Evolutionary conservation across 2,329 filamentous ascomycete species (phyloP).

Genomic region (Beauveria sp.): DNA sequence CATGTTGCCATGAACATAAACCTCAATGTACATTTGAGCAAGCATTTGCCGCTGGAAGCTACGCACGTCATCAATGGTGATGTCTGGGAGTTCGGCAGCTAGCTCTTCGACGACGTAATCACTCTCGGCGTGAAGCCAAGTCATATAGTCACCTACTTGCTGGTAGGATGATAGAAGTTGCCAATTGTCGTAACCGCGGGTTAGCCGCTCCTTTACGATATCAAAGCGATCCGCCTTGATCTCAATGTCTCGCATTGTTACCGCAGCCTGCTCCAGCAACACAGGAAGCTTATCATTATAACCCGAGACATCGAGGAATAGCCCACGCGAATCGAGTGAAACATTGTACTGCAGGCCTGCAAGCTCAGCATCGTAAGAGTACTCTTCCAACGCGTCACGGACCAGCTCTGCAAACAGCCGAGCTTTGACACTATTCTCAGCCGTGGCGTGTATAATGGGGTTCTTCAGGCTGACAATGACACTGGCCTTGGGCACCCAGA

Average conservation of each 20-base stretch:
- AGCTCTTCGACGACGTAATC: slow-evolving; percentile 75
- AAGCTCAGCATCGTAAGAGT: slow-evolving; percentile 91
- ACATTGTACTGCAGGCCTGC: slow-evolving; percentile 81
- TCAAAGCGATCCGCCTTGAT: slow-evolving; percentile 82
- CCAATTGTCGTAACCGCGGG: slow-evolving; percentile 74
- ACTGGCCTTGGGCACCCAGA: slow-evolving; percentile 95
- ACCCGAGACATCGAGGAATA: slow-evolving; percentile 73
- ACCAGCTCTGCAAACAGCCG: slow-evolving; percentile 80
- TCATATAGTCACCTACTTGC: slow-evolving; percentile 76
- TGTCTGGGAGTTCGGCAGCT: slow-evolving; percentile 63
- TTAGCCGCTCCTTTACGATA: slow-evolving; percentile 80
- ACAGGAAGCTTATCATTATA: slow-evolving; percentile 97
- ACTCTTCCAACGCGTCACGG: slow-evolving; percentile 81
- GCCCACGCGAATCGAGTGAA: slow-evolving; percentile 60
- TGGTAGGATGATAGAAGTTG: slow-evolving; percentile 83
- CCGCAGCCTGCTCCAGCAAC: slow-evolving; percentile 79
- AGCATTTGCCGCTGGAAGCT: slow-evolving; percentile 75
- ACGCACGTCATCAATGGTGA: slow-evolving; percentile 68
- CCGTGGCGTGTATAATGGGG: slow-evolving; percentile 70
- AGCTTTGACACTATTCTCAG: slow-evolving; percentile 69
- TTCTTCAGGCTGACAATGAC: slow-evolving; percentile 74
- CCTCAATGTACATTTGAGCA: slow-evolving; percentile 77
- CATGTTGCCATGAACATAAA: slow-evolving; percentile 83
- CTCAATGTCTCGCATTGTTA: slow-evolving; percentile 75
- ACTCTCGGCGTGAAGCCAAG: slow-evolving; percentile 70